phyloP scores from a whole-genome alignment of 805 yeast genomes.

The Candida michaelii region DNA sequence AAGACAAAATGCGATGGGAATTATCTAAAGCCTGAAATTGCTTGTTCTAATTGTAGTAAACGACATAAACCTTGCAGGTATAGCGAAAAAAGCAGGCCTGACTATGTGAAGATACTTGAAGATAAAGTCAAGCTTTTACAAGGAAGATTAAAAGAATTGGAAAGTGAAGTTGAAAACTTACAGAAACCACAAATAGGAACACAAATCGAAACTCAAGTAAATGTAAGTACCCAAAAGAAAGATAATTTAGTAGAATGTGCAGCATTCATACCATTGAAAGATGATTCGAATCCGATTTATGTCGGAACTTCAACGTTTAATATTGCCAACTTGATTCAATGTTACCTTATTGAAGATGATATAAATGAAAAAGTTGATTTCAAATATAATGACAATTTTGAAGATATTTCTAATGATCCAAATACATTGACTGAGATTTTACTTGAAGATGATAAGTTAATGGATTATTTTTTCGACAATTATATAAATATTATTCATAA shows the following conservation, averaged over 20 bases:
- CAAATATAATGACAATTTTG: not conserved
- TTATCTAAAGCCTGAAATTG: not conserved
- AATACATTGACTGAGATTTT: not conserved
- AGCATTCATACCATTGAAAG: slow-evolving; percentile 11
- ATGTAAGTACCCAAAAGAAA: too few relatives aligned
- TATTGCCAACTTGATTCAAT: slow-evolving; percentile 9
- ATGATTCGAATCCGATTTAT: slow-evolving; percentile 6
- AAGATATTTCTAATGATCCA: slow-evolving; percentile 4
- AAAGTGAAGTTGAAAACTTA: too few relatives aligned
- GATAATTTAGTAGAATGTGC: slow-evolving; percentile 9
- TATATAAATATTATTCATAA: slow-evolving; percentile 6
- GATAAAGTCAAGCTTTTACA: not conserved
- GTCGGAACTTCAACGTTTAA: slow-evolving; percentile 9
- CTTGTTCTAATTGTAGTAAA: not conserved
- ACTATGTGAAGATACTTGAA: not conserved
- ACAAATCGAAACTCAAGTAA: too few relatives aligned
- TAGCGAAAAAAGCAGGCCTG: not conserved
- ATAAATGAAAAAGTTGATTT: not conserved
- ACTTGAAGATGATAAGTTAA: slow-evolving; percentile 1
- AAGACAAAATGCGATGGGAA: not conserved
- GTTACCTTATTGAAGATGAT: slow-evolving; percentile 4
- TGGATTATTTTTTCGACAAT: slow-evolving; percentile 8
- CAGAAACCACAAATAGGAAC: too few relatives aligned
- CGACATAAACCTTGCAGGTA: not conserved
- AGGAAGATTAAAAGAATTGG: not conserved